Evolutionary conservation across 2,329 filamentous ascomycete genomes (phyloP), one percentile per base, ranked within the genome.

Genomic region (Beauveria sp.): DNA sequence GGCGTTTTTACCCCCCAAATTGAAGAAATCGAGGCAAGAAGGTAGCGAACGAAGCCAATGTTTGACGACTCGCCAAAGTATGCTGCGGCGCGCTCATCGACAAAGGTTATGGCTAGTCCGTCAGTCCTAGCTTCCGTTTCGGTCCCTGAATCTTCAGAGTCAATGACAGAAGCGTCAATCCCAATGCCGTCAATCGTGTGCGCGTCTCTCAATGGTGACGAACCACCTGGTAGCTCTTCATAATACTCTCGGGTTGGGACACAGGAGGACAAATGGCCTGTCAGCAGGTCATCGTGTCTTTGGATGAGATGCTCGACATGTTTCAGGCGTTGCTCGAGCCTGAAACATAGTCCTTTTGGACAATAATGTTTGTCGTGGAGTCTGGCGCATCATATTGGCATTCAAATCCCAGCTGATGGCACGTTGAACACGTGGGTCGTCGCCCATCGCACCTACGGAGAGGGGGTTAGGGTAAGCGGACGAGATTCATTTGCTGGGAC

Each of bases 31-130:
- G 65, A 63, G 3, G 60, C 63, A 6, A 65, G 61, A 14, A 68
- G 62, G n/a, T 65, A 61, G 20, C 66, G 61, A 3, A 64, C 66
- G 20, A 69, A 69, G 14, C 64, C 64, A 43, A 69, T 68, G 9
- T 69, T 69, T 10, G 67, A 69, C 5, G 67, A 65, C 16, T 67
- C 63, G 3, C 67, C 67, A 49, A 68, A 69, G 51, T 64, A 68
- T 3, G 64, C 62, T 40, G 64, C 65, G 7, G 59, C 62, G 10
- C 65, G 60, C 18, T 67, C 67, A 10, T 63, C 66, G 24, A 64
- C 64, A 49, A 67, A 67, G 5, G 63, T 64, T 9, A 68, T 67
- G n/a, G 65, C 67, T 3, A 69, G 61, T 1, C 67, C 67, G 40
- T 69, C 67, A 2, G 67, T 68, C 46, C 62, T 55, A n/a, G 64